These are phyloP conservation scores for Pichia sp. DNA, from an alignment of 1,139 yeast species.

Conservation along the genomic window DNA sequence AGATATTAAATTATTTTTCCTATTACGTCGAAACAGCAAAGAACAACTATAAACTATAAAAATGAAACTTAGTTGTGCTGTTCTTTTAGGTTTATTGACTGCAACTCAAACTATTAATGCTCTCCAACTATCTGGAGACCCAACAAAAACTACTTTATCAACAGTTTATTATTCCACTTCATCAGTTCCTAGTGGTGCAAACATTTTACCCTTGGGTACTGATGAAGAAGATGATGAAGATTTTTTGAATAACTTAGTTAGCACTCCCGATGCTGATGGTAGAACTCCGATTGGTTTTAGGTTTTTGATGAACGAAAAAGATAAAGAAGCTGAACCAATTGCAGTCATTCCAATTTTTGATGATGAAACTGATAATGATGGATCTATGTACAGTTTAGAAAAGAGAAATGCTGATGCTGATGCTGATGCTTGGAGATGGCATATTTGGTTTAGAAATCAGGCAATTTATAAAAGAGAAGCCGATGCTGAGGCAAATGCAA, in stretches of 20 bases:
- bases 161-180: background rate
- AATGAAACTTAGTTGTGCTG: background rate
- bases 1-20: background rate
- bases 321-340: background rate
- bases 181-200: background rate
- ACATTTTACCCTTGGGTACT: too few relatives aligned
- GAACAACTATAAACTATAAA: background rate
- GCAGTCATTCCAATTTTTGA: background rate
- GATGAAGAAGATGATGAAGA: background rate
- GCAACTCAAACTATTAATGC: background rate
- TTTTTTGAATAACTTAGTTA: background rate
- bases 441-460: background rate
- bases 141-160: background rate
- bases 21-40: background rate
- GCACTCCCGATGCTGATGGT: background rate
- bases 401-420: background rate
- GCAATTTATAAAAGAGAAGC: slow-evolving; percentile 1
- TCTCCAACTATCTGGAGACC: background rate
- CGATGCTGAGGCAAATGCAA: background rate
- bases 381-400: background rate
- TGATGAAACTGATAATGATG: background rate
- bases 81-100: background rate
- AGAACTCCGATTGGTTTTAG: background rate
- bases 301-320: background rate
- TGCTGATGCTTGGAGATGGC: background rate